Evolutionary conservation across 768 basidiomycete genomes (phyloP).

Genomic region (Mycena vulgaris): DNA sequence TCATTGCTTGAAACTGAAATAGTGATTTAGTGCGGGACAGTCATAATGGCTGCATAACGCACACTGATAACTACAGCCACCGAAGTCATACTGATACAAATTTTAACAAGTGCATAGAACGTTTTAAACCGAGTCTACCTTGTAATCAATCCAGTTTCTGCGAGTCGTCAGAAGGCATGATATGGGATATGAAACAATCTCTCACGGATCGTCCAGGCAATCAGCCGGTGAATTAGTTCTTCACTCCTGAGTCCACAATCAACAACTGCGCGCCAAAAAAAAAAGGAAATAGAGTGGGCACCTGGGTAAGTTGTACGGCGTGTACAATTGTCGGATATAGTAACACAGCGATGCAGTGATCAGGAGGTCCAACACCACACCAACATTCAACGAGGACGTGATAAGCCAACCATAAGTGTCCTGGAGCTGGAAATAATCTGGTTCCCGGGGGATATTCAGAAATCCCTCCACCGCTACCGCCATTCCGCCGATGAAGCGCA

Average conservation of each 20-base stretch:
- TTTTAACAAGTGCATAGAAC: slow-evolving; percentile 28
- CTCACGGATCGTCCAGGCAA: slow-evolving; percentile 50
- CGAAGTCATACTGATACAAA: slow-evolving; percentile 21
- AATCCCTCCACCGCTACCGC: slow-evolving; percentile 45
- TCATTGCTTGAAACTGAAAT: slow-evolving; percentile 35
- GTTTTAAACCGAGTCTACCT: slow-evolving; percentile 30
- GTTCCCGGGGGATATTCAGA: slow-evolving; percentile 33
- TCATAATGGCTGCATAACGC: neutral
- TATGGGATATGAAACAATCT: neutral
- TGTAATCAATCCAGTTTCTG: slow-evolving; percentile 47
- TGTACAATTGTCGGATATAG: slow-evolving; percentile 42
- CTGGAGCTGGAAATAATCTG: slow-evolving; percentile 40
- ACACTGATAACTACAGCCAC: slow-evolving; percentile 28
- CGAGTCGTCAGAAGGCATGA: neutral
- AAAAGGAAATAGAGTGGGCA: slow-evolving; percentile 30
- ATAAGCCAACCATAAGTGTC: slow-evolving; percentile 50
- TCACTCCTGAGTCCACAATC: slow-evolving; percentile 35
- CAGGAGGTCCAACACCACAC: slow-evolving; percentile 49
- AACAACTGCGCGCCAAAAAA: neutral
- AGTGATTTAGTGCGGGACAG: neutral
- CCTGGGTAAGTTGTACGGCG: slow-evolving; percentile 38
- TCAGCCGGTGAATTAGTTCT: slow-evolving; percentile 45
- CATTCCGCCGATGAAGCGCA: slow-evolving; percentile 48
- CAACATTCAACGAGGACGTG: slow-evolving; percentile 46
- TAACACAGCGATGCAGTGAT: slow-evolving; percentile 51